Conservation (phyloP, 257 asterid genomes). For the Jacaranda copaia region DNA sequence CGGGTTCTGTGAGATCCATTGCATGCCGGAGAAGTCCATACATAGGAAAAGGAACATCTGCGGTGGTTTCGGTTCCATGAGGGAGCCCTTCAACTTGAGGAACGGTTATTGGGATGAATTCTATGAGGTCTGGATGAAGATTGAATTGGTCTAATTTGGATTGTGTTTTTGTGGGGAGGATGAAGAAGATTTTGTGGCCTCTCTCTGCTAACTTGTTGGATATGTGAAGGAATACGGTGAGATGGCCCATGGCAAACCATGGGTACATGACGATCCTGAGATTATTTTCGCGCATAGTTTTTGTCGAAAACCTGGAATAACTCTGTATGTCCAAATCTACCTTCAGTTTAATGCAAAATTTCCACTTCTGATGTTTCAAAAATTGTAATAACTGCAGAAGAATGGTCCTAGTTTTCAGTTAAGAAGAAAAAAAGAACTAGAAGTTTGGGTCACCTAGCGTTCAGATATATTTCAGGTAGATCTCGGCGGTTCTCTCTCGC, state of each 20-base stretch:
- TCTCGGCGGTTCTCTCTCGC: constrained; percentile 3
- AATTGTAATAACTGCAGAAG: background rate
- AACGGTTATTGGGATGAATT: constrained; percentile 45
- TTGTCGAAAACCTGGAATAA: background rate
- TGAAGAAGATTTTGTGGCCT: constrained; percentile 55
- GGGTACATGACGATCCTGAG: constrained; percentile 57
- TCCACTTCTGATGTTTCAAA: background rate
- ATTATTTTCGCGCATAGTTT: constrained; percentile 26
- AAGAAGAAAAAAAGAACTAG: too few relatives aligned
- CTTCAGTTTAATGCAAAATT: background rate
- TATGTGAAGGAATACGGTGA: constrained; percentile 59
- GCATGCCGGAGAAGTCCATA: constrained; percentile 50
- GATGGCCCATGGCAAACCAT: constrained; percentile 73
- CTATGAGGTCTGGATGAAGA: constrained; percentile 43
- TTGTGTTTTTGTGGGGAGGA: constrained; percentile 50
- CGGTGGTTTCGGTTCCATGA: constrained; percentile 50
- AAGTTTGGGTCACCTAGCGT: too few relatives aligned
- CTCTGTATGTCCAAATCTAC: background rate
- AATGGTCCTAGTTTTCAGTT: background rate
- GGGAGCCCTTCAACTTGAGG: constrained; percentile 58
- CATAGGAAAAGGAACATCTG: constrained; percentile 55
- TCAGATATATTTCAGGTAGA: background rate
- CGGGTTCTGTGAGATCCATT: constrained; percentile 50
- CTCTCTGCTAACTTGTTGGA: constrained; percentile 61
- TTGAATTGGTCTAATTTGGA: constrained; percentile 46